Evolutionary conservation across 768 basidiomycete species (phyloP), one percentile per base, ranked within the genome.

Genomic region (Suillus placidus): DNA sequence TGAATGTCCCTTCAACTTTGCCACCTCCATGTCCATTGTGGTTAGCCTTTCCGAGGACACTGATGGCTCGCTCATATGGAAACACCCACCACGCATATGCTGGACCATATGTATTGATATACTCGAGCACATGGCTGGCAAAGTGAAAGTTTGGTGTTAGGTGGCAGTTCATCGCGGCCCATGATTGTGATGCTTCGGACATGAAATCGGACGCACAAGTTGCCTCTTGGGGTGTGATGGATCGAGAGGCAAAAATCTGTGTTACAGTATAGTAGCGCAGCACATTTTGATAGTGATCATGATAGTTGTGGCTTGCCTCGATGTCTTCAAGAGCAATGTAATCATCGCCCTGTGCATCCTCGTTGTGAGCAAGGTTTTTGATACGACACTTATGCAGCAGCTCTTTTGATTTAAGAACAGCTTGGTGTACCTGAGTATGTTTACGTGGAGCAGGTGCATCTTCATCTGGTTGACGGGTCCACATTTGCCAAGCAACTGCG

Each of bases 1-100:
- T 56, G n/a, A 56, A 32, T 16, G 55, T 56, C 18, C 55, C 30
- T n/a, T 56, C 55, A 13, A 56, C 37, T 56, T 56, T 10, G 26
- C 55, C 55, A 56, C 55, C 55, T 37, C 37, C n/a, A 37, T 56
- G 55, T 8, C 37, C n/a, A 56, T 56, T 56, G 37, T 56, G 55
- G 55, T 56, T 32, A 32, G 55, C n/a, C 30, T 37, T 32, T 18
- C 55, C 26, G 4, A 56, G 55, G 26, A 56, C 16, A 32, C 55
- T 12, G 32, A 32, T 56, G n/a, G 30, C 37, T 56, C 55, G 30
- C n/a, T 56, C 26, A 8, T 56, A 56, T 32, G 55, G 26, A 56
- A 56, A 32, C 26, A 56, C 55, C 55, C 55, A 56, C 37, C 32
- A 32, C 2, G 55, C 26, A 12, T 56, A 56, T 32, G 32, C 30